Conservation (phyloP, 305 asterid species). For the Ilex paraguariensis region DNA sequence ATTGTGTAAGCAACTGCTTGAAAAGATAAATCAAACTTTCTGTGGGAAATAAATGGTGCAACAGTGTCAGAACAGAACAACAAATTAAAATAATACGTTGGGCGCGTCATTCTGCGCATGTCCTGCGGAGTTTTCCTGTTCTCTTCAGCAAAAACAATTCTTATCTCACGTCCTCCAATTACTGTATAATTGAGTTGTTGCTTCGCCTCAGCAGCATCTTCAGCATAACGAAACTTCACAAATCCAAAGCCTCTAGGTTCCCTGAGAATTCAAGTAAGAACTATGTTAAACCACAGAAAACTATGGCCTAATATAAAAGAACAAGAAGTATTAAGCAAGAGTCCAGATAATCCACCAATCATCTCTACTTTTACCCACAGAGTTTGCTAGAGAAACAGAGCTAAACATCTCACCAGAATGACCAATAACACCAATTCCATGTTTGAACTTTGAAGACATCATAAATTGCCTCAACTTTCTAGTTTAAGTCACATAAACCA, state of each 20-base stretch:
- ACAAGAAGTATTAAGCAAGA: too few species aligned
- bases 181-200: constrained; percentile 58
- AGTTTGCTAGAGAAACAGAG: too few species aligned
- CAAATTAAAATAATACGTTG: constrained; percentile 35
- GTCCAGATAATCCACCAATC: too few species aligned
- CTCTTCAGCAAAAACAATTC: constrained; percentile 87
- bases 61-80: constrained; percentile 1
- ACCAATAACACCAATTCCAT: too few species aligned
- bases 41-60: neutral
- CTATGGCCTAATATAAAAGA: too few species aligned
- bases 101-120: constrained; percentile 62
- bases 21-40: neutral
- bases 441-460: too few species aligned
- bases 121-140: constrained; percentile 91
- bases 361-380: too few species aligned
- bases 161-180: constrained; percentile 91
- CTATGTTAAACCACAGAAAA: neutral
- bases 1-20: neutral
- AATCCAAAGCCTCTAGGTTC: constrained; percentile 96
- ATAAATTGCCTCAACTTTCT: too few species aligned
- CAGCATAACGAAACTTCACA: constrained; percentile 77
- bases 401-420: too few species aligned
- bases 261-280: constrained; percentile 23
- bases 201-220: constrained; percentile 94
- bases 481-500: too few species aligned